Evolutionary conservation across 495 filamentous ascomycete genomes (phyloP).

Genomic region (Hypoxylon perforatum): DNA sequence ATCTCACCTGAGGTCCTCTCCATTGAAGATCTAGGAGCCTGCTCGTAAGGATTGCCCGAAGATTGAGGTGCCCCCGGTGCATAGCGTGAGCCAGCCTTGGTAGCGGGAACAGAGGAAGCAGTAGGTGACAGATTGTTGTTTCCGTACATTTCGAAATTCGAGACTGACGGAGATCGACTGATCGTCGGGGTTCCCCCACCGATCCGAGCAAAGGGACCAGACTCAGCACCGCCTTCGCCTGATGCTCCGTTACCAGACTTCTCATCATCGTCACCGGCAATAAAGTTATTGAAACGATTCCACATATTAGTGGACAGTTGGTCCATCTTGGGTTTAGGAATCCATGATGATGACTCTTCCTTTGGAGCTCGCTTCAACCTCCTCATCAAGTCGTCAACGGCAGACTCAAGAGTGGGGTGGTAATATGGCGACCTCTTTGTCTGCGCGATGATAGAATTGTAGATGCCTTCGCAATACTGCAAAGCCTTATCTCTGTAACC

Average conservation of each 20-base stretch:
- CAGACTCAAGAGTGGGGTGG: constrained; percentile 74
- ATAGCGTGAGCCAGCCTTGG: constrained; percentile 43
- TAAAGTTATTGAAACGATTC: constrained; percentile 92
- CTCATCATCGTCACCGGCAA: constrained; percentile 86
- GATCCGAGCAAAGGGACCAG: constrained; percentile 84
- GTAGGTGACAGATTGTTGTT: constrained; percentile 37
- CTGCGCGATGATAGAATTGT: constrained; percentile 79
- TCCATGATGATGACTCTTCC: constrained; percentile 77
- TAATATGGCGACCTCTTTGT: constrained; percentile 88
- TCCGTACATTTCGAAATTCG: constrained; percentile 78
- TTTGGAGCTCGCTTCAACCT: constrained; percentile 85
- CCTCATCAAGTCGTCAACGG: constrained; percentile 84
- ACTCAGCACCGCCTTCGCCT: constrained; percentile 66
- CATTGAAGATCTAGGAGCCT: constrained; percentile 53
- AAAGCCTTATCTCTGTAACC: constrained; percentile 85
- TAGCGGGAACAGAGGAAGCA: constrained; percentile 51
- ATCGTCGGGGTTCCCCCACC: constrained; percentile 81
- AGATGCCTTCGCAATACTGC: constrained; percentile 89
- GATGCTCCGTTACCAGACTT: constrained; percentile 67
- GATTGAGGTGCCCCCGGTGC: constrained; percentile 47
- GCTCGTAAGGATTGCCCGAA: constrained; percentile 50
- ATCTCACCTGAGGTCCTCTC: constrained; percentile 58
- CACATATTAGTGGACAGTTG: constrained; percentile 89
- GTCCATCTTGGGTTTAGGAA: constrained; percentile 93
- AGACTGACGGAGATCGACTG: constrained; percentile 80